These are phyloP conservation scores for Sicyos baderoa DNA, from an alignment of 306 rosid genomes.

Conservation along the genomic window DNA sequence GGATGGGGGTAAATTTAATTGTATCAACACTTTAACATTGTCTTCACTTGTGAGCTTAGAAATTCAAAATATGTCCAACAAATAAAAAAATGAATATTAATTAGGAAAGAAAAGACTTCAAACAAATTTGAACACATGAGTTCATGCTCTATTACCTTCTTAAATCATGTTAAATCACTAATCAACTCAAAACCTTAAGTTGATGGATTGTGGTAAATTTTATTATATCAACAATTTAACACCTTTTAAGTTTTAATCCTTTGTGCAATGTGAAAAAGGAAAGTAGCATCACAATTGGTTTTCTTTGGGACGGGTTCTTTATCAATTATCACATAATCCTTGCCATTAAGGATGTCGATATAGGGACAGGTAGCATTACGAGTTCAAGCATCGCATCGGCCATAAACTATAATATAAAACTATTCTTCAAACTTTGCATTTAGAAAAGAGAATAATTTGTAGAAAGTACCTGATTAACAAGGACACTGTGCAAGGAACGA, in stretches of 20 bases:
- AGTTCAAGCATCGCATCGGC: background rate
- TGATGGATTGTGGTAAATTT: no score
- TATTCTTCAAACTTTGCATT: slow-evolving; percentile 8
- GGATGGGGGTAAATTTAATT: no score
- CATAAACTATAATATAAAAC: background rate
- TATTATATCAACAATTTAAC: no score
- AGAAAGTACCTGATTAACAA: slow-evolving; percentile 53
- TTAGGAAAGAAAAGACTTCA: no score
- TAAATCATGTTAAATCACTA: no score
- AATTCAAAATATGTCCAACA: no score
- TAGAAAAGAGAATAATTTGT: background rate
- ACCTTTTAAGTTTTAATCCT: background rate
- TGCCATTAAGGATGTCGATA: background rate
- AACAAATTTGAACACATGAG: no score
- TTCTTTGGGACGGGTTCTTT: background rate
- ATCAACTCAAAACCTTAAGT: no score
- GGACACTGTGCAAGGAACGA: slow-evolving; percentile 34
- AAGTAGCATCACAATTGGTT: background rate
- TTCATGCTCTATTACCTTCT: no score
- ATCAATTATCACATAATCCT: background rate
- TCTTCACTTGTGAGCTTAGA: no score
- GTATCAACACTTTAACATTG: no score
- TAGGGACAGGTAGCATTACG: background rate
- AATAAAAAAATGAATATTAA: no score
- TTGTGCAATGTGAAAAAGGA: background rate